phyloP scores from a whole-genome alignment of 2,329 filamentous ascomycete genomes.

The Macrophomina tecta region DNA sequence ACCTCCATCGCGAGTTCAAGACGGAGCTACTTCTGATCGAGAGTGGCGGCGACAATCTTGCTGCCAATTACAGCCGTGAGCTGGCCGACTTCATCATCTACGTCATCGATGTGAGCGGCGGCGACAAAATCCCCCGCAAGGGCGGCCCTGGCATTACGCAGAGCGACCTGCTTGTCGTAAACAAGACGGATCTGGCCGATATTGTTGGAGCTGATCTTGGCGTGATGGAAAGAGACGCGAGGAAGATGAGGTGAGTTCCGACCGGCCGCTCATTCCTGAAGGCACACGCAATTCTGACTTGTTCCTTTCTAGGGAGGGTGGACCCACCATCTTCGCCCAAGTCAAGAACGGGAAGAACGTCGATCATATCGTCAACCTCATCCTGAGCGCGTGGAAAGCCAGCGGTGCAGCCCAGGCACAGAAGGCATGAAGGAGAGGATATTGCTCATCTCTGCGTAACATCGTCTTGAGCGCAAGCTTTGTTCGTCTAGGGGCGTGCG shows the following conservation, averaged over 20 bases:
- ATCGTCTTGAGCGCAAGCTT: not conserved
- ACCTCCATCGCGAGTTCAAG: constrained; percentile 79
- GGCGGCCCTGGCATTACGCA: constrained; percentile 97
- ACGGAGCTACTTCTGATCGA: constrained; percentile 92
- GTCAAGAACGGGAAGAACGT: constrained; percentile 92
- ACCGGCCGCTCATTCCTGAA: not conserved
- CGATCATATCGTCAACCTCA: constrained; percentile 84
- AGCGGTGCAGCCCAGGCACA: constrained; percentile 69
- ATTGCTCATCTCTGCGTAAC: no score
- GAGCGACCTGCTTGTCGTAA: constrained; percentile 90
- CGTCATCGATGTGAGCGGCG: constrained; percentile 95
- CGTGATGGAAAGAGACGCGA: constrained; percentile 93
- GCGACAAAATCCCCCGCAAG: constrained; percentile 95
- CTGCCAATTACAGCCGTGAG: constrained; percentile 94
- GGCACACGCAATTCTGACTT: not conserved
- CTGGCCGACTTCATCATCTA: constrained; percentile 98
- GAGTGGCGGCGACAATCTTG: constrained; percentile 93
- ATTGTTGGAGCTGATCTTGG: constrained; percentile 86
- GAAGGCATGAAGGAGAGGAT: not conserved
- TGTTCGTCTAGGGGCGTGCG: not conserved
- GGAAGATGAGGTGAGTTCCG: constrained; percentile 70
- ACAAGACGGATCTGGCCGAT: constrained; percentile 95
- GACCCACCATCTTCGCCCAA: constrained; percentile 93
- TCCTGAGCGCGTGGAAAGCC: constrained; percentile 89
- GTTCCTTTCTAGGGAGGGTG: constrained; percentile 70